Evolutionary conservation across 2,329 filamentous ascomycete species (phyloP).

Genomic region (Coleophoma cylindrospora): DNA sequence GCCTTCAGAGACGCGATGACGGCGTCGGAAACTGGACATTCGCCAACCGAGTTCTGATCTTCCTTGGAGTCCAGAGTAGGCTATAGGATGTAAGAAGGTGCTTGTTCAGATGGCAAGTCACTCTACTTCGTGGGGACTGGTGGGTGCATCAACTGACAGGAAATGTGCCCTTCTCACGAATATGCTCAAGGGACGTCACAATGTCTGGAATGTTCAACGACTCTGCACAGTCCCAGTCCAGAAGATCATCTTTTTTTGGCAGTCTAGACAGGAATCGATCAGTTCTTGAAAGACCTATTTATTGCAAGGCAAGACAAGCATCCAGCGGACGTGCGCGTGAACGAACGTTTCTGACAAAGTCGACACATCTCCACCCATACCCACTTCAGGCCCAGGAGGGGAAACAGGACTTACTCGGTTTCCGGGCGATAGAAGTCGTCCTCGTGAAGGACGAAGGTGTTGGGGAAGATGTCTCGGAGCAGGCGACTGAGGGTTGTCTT

Average conservation of each 20-base stretch:
- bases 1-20: conserved; percentile 41
- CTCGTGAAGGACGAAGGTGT: conserved; percentile 80
- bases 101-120: conserved; percentile 21
- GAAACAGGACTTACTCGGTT: conserved; percentile 47
- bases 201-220: conserved; percentile 70
- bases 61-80: conserved; percentile 50
- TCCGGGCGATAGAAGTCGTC: conserved; percentile 95
- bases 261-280: conserved; percentile 35
- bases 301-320: background rate
- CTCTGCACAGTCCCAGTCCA: conserved; percentile 90
- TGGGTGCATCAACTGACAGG: conserved; percentile 42
- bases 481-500: conserved; percentile 91
- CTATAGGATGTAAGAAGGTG: conserved; percentile 27
- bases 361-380: background rate
- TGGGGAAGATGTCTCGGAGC: conserved; percentile 74
- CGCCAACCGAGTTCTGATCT: conserved; percentile 56
- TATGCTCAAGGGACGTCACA: conserved; percentile 60
- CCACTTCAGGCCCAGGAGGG: too few relatives aligned
- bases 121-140: conserved; percentile 21
- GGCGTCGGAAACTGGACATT: conserved; percentile 43
- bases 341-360: background rate
- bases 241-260: conserved; percentile 53
- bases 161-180: conserved; percentile 62
- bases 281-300: background rate
- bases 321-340: too few relatives aligned